A percentile compares a stretch with the other conserved stretches of the same genome.
Evolutionary conservation across 768 basidiomycete species (phyloP).

Genomic region (Auriscalpium vulgare): DNA sequence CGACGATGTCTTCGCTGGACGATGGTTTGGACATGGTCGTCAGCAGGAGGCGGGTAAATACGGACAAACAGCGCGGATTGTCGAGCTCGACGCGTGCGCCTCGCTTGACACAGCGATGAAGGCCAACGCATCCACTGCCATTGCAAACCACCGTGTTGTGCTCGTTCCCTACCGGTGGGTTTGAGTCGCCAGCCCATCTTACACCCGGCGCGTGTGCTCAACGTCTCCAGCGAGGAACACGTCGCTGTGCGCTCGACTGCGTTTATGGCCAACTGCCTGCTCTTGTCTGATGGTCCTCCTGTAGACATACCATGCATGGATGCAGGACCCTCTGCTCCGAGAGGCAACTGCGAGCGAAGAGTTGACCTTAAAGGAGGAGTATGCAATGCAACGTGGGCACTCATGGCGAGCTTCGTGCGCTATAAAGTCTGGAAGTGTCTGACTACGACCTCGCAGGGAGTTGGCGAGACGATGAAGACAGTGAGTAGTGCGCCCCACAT

Average conservation of each 20-base stretch:
- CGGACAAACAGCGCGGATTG: slow-evolving; percentile 2
- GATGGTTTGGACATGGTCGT: slow-evolving; percentile 49
- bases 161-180: slow-evolving; percentile 72
- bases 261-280: background rate
- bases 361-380: slow-evolving; percentile 71
- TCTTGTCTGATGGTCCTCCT: background rate
- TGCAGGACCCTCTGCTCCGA: slow-evolving; percentile 66
- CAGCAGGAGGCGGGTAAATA: slow-evolving; percentile 4
- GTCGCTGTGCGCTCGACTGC: slow-evolving; percentile 26
- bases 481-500: slow-evolving; percentile 27
- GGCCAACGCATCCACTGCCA: slow-evolving; percentile 54
- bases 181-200: too few species aligned
- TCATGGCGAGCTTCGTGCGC: background rate
- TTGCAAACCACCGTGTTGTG: slow-evolving; percentile 60
- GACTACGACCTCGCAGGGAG: slow-evolving; percentile 39
- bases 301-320: slow-evolving; percentile 86
- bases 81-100: background rate
- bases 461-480: slow-evolving; percentile 85
- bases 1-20: slow-evolving; percentile 85
- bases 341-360: slow-evolving; percentile 81
- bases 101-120: slow-evolving; percentile 36
- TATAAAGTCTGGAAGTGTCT: background rate
- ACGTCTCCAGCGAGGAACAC: slow-evolving; percentile 31
- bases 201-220: background rate
- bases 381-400: slow-evolving; percentile 77